Conservation (phyloP, 177 flowering plant genomes). For the Vitis hybrid region DNA sequence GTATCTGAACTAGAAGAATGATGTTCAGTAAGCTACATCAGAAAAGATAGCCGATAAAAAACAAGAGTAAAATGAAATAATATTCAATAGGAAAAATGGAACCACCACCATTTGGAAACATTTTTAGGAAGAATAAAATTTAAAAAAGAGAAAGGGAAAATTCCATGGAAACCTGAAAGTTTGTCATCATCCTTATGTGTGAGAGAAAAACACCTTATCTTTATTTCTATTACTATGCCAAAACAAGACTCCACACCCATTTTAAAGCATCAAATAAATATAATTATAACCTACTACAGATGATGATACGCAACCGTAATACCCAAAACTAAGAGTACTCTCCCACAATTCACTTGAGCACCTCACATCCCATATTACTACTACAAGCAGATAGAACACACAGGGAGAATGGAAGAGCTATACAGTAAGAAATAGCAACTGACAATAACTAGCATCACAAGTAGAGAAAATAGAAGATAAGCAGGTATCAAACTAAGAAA, state of each 20-base stretch:
- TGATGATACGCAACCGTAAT: neutral
- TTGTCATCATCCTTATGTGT: too few relatives aligned
- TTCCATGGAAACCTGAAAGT: too few relatives aligned
- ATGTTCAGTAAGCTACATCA: constrained; percentile 6
- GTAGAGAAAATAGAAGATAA: neutral
- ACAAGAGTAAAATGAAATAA: neutral
- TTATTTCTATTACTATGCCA: neutral
- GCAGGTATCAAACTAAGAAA: neutral
- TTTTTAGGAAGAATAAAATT: too few relatives aligned
- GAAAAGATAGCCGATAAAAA: neutral
- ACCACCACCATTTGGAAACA: neutral
- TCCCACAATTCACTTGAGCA: neutral
- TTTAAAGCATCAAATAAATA: neutral
- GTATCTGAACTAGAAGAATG: constrained; percentile 53
- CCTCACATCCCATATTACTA: neutral
- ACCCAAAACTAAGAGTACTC: neutral
- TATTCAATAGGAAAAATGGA: neutral
- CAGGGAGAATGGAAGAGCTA: neutral
- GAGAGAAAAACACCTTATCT: neutral
- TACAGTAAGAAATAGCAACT: neutral
- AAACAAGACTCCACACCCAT: neutral
- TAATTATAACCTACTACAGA: neutral
- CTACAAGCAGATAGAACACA: too few relatives aligned
- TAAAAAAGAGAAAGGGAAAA: too few relatives aligned
- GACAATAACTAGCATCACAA: neutral